These are phyloP conservation scores for Aureobasidium namibiae DNA, from an alignment of 2,329 filamentous ascomycete genomes.

Conservation along the genomic window DNA sequence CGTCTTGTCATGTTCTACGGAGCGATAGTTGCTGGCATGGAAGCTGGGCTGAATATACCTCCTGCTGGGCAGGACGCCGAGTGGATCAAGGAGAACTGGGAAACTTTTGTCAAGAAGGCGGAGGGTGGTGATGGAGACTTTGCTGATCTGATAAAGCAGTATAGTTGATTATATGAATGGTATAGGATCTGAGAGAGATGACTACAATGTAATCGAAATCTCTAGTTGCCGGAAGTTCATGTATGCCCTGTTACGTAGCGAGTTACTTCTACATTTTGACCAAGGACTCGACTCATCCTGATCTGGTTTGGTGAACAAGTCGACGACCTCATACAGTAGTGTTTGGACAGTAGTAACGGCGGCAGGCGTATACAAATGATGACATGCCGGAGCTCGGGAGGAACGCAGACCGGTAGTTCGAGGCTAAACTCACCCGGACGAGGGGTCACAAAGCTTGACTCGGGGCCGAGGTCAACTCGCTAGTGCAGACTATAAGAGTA, in stretches of 20 bases:
- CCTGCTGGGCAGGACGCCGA: conserved; percentile 24
- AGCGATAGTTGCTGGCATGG: conserved; percentile 24
- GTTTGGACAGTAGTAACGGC: too few relatives aligned
- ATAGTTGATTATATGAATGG: not conserved
- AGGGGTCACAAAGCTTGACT: not conserved
- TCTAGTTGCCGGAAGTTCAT: too few relatives aligned
- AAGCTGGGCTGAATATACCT: conserved; percentile 26
- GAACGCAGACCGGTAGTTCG: too few relatives aligned
- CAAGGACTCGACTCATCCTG: too few relatives aligned
- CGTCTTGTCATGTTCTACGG: conserved; percentile 17
- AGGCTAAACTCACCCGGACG: not conserved
- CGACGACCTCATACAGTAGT: too few relatives aligned
- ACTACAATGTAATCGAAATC: too few relatives aligned
- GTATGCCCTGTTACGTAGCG: too few relatives aligned
- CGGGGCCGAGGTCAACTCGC: not conserved
- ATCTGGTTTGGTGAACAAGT: too few relatives aligned
- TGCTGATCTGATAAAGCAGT: conserved; percentile 4
- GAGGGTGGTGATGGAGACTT: conserved; percentile 28
- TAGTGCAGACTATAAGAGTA: not conserved
- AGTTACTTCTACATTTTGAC: too few relatives aligned
- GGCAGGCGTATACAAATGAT: too few relatives aligned
- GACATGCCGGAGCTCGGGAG: too few relatives aligned
- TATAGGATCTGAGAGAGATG: too few relatives aligned
- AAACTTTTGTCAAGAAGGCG: conserved; percentile 26
- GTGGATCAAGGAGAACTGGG: conserved; percentile 28